These are phyloP conservation scores for Colletotrichum sp. DNA, from an alignment of 2,329 filamentous ascomycete genomes.

Conservation along the genomic window DNA sequence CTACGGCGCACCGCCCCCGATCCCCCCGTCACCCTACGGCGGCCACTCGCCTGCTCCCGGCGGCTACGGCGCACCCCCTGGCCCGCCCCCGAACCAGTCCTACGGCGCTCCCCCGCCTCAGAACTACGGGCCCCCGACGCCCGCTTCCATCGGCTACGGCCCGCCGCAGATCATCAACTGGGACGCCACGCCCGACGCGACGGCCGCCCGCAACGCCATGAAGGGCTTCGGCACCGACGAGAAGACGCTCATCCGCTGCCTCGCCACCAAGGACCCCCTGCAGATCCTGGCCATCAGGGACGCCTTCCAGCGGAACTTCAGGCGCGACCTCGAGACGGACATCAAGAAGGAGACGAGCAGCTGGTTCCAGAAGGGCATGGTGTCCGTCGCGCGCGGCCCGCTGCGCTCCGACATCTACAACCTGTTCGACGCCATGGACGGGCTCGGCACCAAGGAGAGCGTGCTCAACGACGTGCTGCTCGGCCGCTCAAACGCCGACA, in stretches of 20 bases:
- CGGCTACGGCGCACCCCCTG: constrained; percentile 29
- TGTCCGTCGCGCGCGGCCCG: constrained; percentile 80
- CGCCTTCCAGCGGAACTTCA: constrained; percentile 69
- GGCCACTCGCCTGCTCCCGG: constrained; percentile 28
- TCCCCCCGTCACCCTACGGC: constrained; percentile 30
- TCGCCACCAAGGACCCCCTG: constrained; percentile 77
- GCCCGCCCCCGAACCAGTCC: constrained; percentile 22
- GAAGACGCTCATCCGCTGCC: constrained; percentile 71
- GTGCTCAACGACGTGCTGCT: constrained; percentile 88
- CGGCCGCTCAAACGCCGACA: constrained; percentile 83
- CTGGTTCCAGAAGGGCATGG: constrained; percentile 76
- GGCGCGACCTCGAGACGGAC: constrained; percentile 75
- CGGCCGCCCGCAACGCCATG: constrained; percentile 81
- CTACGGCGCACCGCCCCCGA: constrained; percentile 42
- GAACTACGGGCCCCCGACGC: constrained; percentile 48
- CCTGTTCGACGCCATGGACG: constrained; percentile 75
- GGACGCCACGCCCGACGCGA: constrained; percentile 73
- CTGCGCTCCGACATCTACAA: constrained; percentile 77
- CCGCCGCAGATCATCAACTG: constrained; percentile 71
- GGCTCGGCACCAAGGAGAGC: constrained; percentile 84
- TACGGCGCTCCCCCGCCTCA: constrained; percentile 44
- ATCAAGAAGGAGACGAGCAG: constrained; percentile 79
- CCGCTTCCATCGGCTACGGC: constrained; percentile 77
- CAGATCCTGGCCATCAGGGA: constrained; percentile 74
- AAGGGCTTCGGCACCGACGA: constrained; percentile 94